Percentiles rank a stretch among this genome's conserved stretches.
These are phyloP conservation scores for Tillandsia fasciculata DNA, from an alignment of 176 grass and related monocot species.

Conservation along the genomic window DNA sequence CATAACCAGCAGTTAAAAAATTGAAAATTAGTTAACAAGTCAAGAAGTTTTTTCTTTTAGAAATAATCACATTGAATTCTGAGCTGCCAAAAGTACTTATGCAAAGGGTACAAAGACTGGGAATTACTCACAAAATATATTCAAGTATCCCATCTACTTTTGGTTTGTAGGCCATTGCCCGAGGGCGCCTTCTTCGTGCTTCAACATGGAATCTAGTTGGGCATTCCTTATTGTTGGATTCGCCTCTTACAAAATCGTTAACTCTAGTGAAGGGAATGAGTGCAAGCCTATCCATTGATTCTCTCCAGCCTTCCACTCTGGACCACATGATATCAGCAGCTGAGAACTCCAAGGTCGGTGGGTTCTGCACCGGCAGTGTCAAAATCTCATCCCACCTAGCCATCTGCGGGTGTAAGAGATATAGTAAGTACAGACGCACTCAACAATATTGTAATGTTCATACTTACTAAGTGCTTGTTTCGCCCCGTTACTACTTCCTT, in stretches of 20 bases:
- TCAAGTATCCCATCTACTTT: conserved; percentile 99
- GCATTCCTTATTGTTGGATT: conserved; percentile 77
- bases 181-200: conserved; percentile 63
- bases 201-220: conserved; percentile 85
- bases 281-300: conserved; percentile 78
- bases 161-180: conserved; percentile 58
- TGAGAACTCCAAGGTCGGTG: conserved; percentile 65
- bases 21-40: not conserved
- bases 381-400: conserved; percentile 94
- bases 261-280: conserved; percentile 90
- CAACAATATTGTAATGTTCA: no score
- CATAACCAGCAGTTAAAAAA: no score
- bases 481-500: no score
- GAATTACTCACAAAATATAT: conserved; percentile 82
- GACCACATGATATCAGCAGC: conserved; percentile 85
- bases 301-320: conserved; percentile 82
- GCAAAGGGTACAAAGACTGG: conserved; percentile 5
- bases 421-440: not conserved
- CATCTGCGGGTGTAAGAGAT: conserved; percentile 35
- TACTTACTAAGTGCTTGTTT: no score
- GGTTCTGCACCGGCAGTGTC: conserved; percentile 87
- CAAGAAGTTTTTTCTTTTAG: not conserved
- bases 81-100: not conserved
- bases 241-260: conserved; percentile 79
- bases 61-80: not conserved